phyloP scores from a whole-genome alignment of 2,329 filamentous ascomycete species.

The Fusarium sublunatum region DNA sequence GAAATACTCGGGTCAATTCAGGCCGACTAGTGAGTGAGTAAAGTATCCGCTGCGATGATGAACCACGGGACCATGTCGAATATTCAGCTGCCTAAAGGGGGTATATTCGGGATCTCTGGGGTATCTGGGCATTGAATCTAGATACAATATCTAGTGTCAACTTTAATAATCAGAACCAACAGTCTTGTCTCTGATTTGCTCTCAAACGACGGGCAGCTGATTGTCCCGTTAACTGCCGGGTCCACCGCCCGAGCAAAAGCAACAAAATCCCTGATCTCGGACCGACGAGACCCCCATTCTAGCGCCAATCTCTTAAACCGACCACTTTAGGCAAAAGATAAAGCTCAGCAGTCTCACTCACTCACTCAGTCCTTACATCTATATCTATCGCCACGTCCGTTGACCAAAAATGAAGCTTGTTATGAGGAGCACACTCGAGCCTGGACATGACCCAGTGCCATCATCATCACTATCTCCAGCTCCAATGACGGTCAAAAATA shows the following conservation, averaged over 20 bases:
- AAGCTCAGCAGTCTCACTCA: background rate
- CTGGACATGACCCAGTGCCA: too few relatives aligned
- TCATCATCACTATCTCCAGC: background rate
- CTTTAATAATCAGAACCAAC: background rate
- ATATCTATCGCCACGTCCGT: background rate
- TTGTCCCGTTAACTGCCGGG: too few relatives aligned
- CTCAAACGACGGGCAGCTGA: too few relatives aligned
- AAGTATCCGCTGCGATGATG: too few relatives aligned
- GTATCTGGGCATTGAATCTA: constrained; percentile 1
- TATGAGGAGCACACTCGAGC: too few relatives aligned
- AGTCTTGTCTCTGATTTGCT: constrained; percentile 1
- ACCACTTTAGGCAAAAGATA: constrained; percentile 36
- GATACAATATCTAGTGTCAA: constrained; percentile 9
- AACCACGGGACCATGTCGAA: too few relatives aligned
- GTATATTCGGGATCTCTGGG: background rate
- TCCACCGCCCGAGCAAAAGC: too few relatives aligned
- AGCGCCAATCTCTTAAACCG: constrained; percentile 14
- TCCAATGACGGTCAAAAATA: constrained; percentile 24
- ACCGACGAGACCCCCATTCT: constrained; percentile 15
- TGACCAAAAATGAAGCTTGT: too few relatives aligned
- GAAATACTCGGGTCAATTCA: too few relatives aligned
- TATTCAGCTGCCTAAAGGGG: background rate
- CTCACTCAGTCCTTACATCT: background rate
- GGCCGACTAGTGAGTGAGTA: too few relatives aligned
- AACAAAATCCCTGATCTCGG: constrained; percentile 7